Evolutionary conservation across 352 stramenopile genomes (phyloP), one percentile per base, ranked within the genome.

Genomic region (Phytophthora fragariaefolia): DNA sequence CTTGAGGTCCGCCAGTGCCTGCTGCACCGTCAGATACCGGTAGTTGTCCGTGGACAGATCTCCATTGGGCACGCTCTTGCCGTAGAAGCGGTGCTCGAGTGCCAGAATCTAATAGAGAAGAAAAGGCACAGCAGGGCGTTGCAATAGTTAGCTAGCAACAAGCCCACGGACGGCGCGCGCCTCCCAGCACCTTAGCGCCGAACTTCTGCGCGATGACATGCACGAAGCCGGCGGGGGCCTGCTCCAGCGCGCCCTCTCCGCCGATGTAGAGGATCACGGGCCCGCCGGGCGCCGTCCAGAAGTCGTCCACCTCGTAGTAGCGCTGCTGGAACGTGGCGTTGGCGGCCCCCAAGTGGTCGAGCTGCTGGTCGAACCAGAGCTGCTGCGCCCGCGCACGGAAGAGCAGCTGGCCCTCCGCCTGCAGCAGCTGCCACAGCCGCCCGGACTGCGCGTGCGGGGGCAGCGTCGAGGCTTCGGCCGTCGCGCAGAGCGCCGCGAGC

Each of bases 1-100:
- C 56, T 93, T 89, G n/a, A 97, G 73, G 66, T 97, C 90, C 0
- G 85, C 87, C 23, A 96, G 73, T 17, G 89, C 90, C 57, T 97
- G 87, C 57, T 95, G 73, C n/a, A 96, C 87, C 10, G 77, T 92
- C 49, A 97, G 72, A 38, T 83, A 92, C 7, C 71, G 67, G 63
- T 93, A 88, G 67, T 95, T 94, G 5, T 73, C 62, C 0, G 80
- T 92, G 47, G 83, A 88, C 26, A 96, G 64, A 61, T 91, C 82
- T 24, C 74, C 71, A 26, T 91, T 90, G n/a, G 90, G 89, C 15
- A 94, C 68, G 58, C 83, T 94, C 63, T 94, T 83, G 24, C 90
- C 90, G 52, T 97, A 97, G 47, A 95, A 97, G 13, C 90, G 83
- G 62, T 97, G 90, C 59, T 97, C 90, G 13, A 97, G 72, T 38